Base-by-base conservation (phyloP, 768 basidiomycete genomes). In the Phylloporus sp. region DNA sequence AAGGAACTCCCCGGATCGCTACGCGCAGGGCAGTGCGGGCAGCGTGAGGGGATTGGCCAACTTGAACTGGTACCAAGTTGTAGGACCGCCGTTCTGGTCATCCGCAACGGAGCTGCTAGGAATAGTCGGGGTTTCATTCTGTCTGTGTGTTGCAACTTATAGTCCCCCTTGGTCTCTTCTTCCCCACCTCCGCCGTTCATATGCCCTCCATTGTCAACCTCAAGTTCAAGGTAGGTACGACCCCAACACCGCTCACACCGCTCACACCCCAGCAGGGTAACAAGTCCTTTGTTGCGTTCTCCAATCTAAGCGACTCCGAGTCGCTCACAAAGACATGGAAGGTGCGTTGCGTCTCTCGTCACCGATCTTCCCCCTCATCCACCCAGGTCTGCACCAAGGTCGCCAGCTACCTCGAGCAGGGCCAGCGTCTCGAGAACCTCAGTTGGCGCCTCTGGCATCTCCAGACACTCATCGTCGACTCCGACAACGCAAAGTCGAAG, bases 201-300 rank as follows among this genome's bases (percentile, higher is more conserved):
- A 87, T 88, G 86, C 86, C 86, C 74, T 81, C 82, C 74, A 88
- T 87, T 72, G 81, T 86, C 74, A 87, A 88, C 70, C 83, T 87
- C 80, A 88, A 88, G 81, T 88, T 86, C 82, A 88, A 88, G 76
- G 88, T 80, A 60, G 45, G 72, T 65, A 48, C 54, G 48, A 26
- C 46, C 58, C 47, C 43, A 51, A 29, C 34, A 42, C 28, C 32
- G 22, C 28, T 20, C 28, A 45, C 35, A 2, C 20, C 45, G 47
- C 52, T 43, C n/a, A 48, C 52, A n/a, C 55, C 51, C 54, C 50
- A 41, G 46, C 65, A 79, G 91, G 90, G 91, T 73, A 93, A 93
- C 82, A 93, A 92, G 77, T 92, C 91, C 68, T 93, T 93, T 70
- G 88, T 92, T 70, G 89, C 91, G 55, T 93, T 93, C 74, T 88